Base-by-base conservation (phyloP, 2,329 filamentous ascomycete species). In the Colletotrichum higginsianum region DNA sequence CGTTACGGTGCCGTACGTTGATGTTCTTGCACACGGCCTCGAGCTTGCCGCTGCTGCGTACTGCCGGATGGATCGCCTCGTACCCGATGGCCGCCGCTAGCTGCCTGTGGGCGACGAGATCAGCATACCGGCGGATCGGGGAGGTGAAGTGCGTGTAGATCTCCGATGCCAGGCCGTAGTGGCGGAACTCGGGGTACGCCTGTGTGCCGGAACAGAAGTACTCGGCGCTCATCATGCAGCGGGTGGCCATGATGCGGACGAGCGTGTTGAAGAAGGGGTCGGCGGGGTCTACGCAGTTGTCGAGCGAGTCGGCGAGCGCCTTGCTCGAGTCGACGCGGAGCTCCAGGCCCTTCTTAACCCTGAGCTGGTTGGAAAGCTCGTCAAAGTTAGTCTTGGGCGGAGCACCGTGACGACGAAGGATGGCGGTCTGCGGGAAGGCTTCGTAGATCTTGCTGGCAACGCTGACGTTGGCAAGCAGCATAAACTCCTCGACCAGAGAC, bases 71-170 rank as follows among this genome's bases (percentile, higher is more conserved):
- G n/a, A 96, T 88, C 49, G 92, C 86, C 84, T 95, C 95, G 85
- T 98, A 98, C 71, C 93, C 94, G 78, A 99, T 98, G 40, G 96
- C 95, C 12, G 96, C 96, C 0, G 96, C 96, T 63, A 99, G 91
- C 85, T 99, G 96, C 16, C 96, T 89, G 82, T 99, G 96, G 6
- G 94, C 96, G 67, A 98, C 91, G 3, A 99, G 89, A 84, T 99
- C 96, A n/a, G 96, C 96, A 80, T 99, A 99, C 40, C 97, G 94
- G 71, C 96, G 93, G 80, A 99, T 99, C 4, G 96, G 97, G 4
- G 94, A 97, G 0, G 96, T 99, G 84, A 99, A 99, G 82, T 99
- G 96, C 2, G 96, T 99, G 85, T 99, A 99, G 80, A 99, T 99
- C 78, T 97, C 94, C 4, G 93, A 95, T 0, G 97, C 97, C 46